Base-by-base conservation (phyloP, 1,284 basidiomycete genomes). In the Butyriboletus appendiculatus region DNA sequence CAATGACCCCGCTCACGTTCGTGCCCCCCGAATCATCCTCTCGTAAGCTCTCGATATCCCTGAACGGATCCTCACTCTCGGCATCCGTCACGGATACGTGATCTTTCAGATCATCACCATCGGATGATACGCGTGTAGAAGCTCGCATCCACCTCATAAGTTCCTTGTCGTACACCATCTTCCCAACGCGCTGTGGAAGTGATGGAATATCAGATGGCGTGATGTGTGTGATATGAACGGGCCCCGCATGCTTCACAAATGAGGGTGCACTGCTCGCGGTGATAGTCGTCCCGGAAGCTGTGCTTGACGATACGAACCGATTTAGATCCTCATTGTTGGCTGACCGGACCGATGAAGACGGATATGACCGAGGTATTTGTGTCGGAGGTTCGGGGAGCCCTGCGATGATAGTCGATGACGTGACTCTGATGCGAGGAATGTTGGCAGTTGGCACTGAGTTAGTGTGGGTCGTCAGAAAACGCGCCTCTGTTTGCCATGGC, bases 71-170 rank as follows among this genome's bases (percentile, higher is more conserved):
- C 59, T 89, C 90, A 62, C 88, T 93, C 53, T 81, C 81, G 42
- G 78, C 82, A 50, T 76, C 81, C 24, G 73, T 74, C 16, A 75
- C 74, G 15, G 69, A 66, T 28, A 65, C 67, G 38, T 73, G 73
- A 16, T 74, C 78, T 37, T 66, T 64, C 22, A 64, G 58, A 40
- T 76, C 76, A 43, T 77, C 78, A 30, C 66, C 70, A 56, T 66
- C 76, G 42, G 66, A 71, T 32, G 62, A 66, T 46, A 59, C 18
- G 20, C 58, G 68, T 18, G 70, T 75, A 10, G 72, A 81, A 39
- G 73, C 83, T 70, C 87, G 88, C 45, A 94, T 84, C 94, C 94
- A 97, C 59, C 82, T 82, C 84, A 91, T 90, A 69, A 83, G 78
- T 35, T 79, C 79, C 53, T 79, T 82, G 72, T 96, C 94, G 61